These are phyloP conservation scores for Jasminum sambac DNA, from an alignment of 257 asterid genomes.

Conservation along the genomic window DNA sequence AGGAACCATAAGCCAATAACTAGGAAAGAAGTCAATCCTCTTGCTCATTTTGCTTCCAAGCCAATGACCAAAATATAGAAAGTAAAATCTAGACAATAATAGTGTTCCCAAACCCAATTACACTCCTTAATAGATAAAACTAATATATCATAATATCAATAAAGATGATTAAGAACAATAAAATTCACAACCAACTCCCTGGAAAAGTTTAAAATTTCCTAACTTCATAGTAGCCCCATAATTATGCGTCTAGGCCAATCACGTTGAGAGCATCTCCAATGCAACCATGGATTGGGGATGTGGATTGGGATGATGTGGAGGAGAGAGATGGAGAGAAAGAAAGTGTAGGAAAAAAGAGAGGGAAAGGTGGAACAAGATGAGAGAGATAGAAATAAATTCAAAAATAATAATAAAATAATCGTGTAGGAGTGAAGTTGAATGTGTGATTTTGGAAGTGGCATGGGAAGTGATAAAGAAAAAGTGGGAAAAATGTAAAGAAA, in stretches of 20 bases:
- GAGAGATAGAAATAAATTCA: too few species aligned
- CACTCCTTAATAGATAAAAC: background rate
- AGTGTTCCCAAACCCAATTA: background rate
- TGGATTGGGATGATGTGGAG: too few species aligned
- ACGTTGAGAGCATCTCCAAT: too few species aligned
- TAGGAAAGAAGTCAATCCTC: background rate
- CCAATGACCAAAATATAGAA: background rate
- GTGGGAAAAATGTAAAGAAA: too few species aligned
- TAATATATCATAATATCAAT: background rate
- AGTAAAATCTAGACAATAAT: background rate
- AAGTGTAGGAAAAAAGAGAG: too few species aligned
- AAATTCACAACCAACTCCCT: background rate
- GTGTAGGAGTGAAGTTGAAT: too few species aligned
- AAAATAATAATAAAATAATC: too few species aligned
- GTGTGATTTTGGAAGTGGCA: too few species aligned
- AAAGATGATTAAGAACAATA: background rate
- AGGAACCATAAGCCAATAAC: background rate
- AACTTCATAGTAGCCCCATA: background rate
- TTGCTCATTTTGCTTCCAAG: constrained; percentile 2
- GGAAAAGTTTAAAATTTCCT: background rate
- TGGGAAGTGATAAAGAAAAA: too few species aligned
- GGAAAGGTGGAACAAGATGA: too few species aligned
- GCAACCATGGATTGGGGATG: too few species aligned
- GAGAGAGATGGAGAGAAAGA: too few species aligned
- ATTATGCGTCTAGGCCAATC: background rate